phyloP scores from a whole-genome alignment of 2,329 filamentous ascomycete genomes.

The Parascedosporium putredinis region DNA sequence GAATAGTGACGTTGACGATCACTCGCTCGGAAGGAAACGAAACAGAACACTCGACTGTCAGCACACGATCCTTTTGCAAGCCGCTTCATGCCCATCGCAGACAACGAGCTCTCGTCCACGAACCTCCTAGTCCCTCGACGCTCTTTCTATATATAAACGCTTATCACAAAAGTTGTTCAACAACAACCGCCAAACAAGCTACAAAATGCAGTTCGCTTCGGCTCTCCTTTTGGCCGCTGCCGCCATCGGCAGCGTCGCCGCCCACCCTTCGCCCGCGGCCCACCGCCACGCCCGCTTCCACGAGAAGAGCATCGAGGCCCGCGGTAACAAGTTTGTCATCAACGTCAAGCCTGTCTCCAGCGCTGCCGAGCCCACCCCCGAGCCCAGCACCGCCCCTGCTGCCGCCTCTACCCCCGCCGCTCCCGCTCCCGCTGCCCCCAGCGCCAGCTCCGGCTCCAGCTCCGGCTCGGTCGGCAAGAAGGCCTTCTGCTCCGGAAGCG shows the following conservation, averaged over 20 bases:
- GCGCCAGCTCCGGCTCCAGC: constrained; percentile 4
- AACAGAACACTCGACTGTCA: background rate
- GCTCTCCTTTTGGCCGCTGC: constrained; percentile 26
- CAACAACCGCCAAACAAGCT: background rate
- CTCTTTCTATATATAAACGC: background rate
- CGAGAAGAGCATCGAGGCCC: constrained; percentile 18
- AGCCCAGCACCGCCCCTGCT: constrained; percentile 4
- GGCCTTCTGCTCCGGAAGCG: constrained; percentile 24
- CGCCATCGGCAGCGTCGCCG: constrained; percentile 28
- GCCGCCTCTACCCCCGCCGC: constrained; percentile 10
- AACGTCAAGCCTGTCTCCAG: background rate
- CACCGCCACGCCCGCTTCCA: constrained; percentile 24
- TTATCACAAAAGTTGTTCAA: background rate
- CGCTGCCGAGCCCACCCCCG: background rate
- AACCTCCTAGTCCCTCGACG: background rate
- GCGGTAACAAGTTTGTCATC: constrained; percentile 6
- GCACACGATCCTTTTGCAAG: no score
- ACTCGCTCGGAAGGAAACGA: no score
- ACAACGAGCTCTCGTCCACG: no score
- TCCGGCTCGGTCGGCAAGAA: constrained; percentile 6
- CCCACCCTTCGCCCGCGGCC: constrained; percentile 28
- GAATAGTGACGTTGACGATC: no score
- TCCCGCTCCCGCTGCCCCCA: constrained; percentile 11
- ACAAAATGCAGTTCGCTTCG: constrained; percentile 30
- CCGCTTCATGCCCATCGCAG: no score